Evolutionary conservation across 2,329 filamentous ascomycete species (phyloP).

Genomic region (Scopulariopsis brevicaulis): DNA sequence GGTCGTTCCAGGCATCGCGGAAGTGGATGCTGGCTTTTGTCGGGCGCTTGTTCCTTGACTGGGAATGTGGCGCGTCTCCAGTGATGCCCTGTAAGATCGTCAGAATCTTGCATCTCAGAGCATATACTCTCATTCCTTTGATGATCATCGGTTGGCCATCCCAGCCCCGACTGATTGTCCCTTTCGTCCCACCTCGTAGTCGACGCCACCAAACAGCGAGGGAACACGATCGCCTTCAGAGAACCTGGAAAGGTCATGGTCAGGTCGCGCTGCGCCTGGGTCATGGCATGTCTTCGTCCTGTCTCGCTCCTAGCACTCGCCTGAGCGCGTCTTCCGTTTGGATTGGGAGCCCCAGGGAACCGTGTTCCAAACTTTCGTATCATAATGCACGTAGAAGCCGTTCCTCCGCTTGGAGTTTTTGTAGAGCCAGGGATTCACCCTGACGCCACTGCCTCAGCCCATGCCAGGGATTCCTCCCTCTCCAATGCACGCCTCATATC

Average conservation of each 20-base stretch:
- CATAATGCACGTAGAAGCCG: background rate
- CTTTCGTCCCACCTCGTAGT: background rate
- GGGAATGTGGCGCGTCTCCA: background rate
- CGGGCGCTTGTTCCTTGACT: background rate
- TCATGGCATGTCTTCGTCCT: background rate
- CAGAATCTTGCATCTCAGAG: background rate
- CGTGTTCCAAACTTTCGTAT: background rate
- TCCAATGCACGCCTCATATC: background rate
- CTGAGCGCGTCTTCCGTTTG: background rate
- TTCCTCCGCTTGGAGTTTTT: background rate
- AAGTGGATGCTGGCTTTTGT: background rate
- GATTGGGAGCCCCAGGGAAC: background rate
- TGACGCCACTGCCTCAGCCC: background rate
- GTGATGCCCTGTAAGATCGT: background rate
- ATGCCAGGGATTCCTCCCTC: background rate
- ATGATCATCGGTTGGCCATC: constrained; percentile 1
- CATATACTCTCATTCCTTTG: background rate
- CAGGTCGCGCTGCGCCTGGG: background rate
- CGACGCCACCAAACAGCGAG: background rate
- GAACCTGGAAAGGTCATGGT: background rate
- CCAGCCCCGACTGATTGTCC: background rate
- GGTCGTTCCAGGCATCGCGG: background rate
- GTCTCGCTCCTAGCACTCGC: background rate
- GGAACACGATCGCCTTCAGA: constrained; percentile 1
- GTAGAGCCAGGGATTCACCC: background rate